Evolutionary conservation across 768 basidiomycete genomes (phyloP).

Genomic region (Rhizopogon vulgaris): DNA sequence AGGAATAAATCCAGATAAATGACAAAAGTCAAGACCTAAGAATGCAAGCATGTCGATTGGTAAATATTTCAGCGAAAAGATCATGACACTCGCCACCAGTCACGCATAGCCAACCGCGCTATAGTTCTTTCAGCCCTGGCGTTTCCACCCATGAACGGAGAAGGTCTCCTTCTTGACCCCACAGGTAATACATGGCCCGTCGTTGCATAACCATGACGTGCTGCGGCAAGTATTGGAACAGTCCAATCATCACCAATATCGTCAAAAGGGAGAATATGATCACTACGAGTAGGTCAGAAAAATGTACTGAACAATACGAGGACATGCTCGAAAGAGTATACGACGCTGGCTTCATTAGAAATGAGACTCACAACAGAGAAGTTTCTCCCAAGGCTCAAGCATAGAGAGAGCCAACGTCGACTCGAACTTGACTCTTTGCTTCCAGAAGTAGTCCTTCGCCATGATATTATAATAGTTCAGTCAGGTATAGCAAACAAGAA

Average conservation of each 20-base stretch:
- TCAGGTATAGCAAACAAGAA: not conserved
- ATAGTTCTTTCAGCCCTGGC: conserved; percentile 24
- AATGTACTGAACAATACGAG: not conserved
- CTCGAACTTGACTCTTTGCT: conserved; percentile 35
- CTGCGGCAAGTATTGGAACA: conserved; percentile 53
- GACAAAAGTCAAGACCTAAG: not conserved
- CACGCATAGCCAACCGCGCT: not conserved
- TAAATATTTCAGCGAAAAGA: not conserved
- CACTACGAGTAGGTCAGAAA: conserved; percentile 27
- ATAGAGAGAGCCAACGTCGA: conserved; percentile 54
- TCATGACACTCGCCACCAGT: conserved; percentile 7
- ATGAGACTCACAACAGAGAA: conserved; percentile 44
- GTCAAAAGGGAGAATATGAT: conserved; percentile 33
- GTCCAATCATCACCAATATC: conserved; percentile 44
- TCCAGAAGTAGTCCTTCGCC: conserved; percentile 24
- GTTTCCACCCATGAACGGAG: conserved; percentile 24
- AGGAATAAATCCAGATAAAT: not conserved
- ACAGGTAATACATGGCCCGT: conserved; percentile 59
- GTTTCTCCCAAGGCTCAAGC: conserved; percentile 69
- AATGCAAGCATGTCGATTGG: not conserved
- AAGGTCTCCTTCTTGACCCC: conserved; percentile 42
- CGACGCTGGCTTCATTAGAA: not conserved
- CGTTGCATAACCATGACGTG: conserved; percentile 49
- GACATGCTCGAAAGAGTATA: too few relatives aligned
- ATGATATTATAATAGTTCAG: conserved; percentile 15